Percentiles rank a stretch among this genome's conserved stretches.
phyloP scores from a whole-genome alignment of 352 stramenopile species.

The Blastocystis sp. region DNA sequence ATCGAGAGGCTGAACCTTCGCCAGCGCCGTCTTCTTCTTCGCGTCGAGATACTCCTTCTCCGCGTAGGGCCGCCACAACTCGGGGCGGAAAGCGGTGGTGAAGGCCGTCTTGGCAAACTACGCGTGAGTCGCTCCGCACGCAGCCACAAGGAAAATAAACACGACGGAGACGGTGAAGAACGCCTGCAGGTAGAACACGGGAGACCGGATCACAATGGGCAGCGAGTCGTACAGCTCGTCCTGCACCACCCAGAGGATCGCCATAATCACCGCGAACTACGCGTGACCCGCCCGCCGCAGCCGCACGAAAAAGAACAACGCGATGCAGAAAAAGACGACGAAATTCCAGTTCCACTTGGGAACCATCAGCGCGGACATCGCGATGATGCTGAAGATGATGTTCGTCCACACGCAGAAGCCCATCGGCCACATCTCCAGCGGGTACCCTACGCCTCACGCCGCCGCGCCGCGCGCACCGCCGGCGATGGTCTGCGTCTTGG shows the following conservation, averaged over 20 bases:
- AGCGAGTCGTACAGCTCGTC: constrained; percentile 66
- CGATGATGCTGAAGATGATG: constrained; percentile 67
- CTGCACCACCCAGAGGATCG: constrained; percentile 47
- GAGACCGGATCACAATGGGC: constrained; percentile 64
- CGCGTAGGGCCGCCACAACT: constrained; percentile 40
- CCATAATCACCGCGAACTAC: constrained; percentile 61
- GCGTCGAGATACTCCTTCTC: constrained; percentile 28
- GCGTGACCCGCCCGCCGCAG: background rate
- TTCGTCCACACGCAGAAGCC: constrained; percentile 62
- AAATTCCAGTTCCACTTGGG: constrained; percentile 57
- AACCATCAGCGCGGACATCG: constrained; percentile 50
- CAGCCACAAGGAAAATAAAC: constrained; percentile 29
- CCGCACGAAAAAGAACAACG: constrained; percentile 35
- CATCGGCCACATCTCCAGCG: constrained; percentile 46
- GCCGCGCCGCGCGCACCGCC: background rate
- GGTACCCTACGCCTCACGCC: constrained; percentile 23
- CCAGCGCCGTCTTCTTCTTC: background rate
- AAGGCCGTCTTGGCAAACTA: constrained; percentile 59
- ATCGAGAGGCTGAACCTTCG: constrained; percentile 10
- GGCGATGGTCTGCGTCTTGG: constrained; percentile 17
- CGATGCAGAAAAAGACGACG: constrained; percentile 27
- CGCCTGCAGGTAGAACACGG: constrained; percentile 59
- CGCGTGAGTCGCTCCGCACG: background rate
- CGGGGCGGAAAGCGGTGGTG: constrained; percentile 4
- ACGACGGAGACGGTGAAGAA: constrained; percentile 46